These are phyloP conservation scores for Claviceps digitariae DNA, from an alignment of 2,329 filamentous ascomycete species.

Conservation along the genomic window DNA sequence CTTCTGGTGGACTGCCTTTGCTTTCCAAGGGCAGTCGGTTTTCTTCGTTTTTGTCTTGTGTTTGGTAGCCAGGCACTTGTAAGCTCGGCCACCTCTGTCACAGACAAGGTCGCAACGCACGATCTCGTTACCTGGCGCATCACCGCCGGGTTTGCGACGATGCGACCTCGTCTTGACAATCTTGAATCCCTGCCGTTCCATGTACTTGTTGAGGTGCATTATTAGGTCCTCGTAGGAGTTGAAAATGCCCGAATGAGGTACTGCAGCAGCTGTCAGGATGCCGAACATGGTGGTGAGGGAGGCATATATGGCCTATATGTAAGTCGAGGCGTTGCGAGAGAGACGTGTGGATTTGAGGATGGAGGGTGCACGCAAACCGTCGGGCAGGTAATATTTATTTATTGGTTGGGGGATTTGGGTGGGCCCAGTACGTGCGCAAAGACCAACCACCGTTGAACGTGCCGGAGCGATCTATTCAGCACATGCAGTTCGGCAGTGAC, in stretches of 20 bases:
- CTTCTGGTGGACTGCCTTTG: constrained; percentile 30
- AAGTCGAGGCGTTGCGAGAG: constrained; percentile 10
- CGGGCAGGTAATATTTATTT: background rate
- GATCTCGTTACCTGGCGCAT: constrained; percentile 28
- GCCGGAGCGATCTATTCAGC: background rate
- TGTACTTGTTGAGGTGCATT: constrained; percentile 24
- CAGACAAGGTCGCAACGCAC: constrained; percentile 32
- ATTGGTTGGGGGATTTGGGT: background rate
- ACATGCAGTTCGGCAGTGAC: too few relatives aligned
- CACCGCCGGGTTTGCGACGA: constrained; percentile 25
- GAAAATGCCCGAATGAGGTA: constrained; percentile 24
- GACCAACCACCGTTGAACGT: background rate
- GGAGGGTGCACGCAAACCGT: background rate
- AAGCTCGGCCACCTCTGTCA: constrained; percentile 29
- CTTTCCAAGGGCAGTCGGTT: constrained; percentile 32
- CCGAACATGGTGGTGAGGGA: constrained; percentile 25
- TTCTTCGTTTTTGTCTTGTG: constrained; percentile 33
- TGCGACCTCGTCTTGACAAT: constrained; percentile 31
- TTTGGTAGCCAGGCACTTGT: constrained; percentile 30
- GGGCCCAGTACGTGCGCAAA: background rate
- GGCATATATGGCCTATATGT: background rate
- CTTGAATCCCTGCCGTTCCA: constrained; percentile 32
- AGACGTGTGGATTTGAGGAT: constrained; percentile 13
- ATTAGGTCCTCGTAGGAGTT: constrained; percentile 29
- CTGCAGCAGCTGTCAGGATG: constrained; percentile 26